These are phyloP conservation scores for Penicillium paradoxum DNA, from an alignment of 495 filamentous ascomycete species.

Conservation along the genomic window DNA sequence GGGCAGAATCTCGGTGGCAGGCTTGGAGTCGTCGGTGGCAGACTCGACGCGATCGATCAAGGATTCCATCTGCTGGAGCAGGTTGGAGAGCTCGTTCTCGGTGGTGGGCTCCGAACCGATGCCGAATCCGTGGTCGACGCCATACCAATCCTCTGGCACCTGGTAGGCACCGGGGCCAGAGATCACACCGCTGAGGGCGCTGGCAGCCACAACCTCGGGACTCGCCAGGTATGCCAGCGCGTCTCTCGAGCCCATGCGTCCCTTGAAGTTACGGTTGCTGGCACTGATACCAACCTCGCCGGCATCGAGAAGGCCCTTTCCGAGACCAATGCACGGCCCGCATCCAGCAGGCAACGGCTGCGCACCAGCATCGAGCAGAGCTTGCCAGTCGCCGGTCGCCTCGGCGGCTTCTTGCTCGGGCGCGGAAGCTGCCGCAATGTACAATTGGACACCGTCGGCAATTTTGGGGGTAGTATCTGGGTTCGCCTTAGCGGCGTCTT, in stretches of 20 bases:
- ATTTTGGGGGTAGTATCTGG: slow-evolving; percentile 64
- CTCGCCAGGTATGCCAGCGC: slow-evolving; percentile 86
- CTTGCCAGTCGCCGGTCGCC: slow-evolving; percentile 82
- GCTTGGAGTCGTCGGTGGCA: slow-evolving; percentile 19
- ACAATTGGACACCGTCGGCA: slow-evolving; percentile 74
- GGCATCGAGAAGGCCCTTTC: slow-evolving; percentile 74
- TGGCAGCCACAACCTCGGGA: slow-evolving; percentile 89
- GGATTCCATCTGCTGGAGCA: slow-evolving; percentile 63
- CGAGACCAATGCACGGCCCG: slow-evolving; percentile 84
- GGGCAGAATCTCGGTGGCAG: slow-evolving; percentile 41
- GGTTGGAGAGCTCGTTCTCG: slow-evolving; percentile 62
- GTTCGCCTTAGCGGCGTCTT: slow-evolving; percentile 58
- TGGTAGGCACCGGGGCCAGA: slow-evolving; percentile 78
- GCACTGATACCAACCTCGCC: slow-evolving; percentile 88
- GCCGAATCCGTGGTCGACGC: slow-evolving; percentile 67
- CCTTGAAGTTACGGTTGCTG: slow-evolving; percentile 90
- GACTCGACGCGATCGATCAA: slow-evolving; percentile 12
- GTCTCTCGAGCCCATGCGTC: slow-evolving; percentile 78
- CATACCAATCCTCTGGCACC: slow-evolving; percentile 58
- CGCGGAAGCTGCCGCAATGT: slow-evolving; percentile 83
- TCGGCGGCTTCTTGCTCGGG: slow-evolving; percentile 77
- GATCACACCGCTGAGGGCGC: slow-evolving; percentile 73
- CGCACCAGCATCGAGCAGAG: slow-evolving; percentile 74
- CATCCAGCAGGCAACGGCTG: slow-evolving; percentile 72
- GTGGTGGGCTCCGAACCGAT: slow-evolving; percentile 58